Percentiles rank a stretch among this genome's conserved stretches.
Conservation (phyloP, 306 rosid species). For the Rosa lucieae region DNA sequence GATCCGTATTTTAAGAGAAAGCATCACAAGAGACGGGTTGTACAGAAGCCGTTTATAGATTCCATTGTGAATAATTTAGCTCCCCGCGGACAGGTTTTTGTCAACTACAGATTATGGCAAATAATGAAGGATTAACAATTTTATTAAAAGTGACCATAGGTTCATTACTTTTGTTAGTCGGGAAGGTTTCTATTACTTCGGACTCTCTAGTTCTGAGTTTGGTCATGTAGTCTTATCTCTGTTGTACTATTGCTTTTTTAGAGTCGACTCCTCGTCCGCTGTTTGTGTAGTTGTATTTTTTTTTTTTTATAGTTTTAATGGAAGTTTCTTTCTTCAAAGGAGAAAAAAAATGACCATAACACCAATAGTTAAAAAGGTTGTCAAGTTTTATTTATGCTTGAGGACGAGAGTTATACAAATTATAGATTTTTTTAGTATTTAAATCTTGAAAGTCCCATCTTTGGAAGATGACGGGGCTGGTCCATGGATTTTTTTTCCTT, state of each 20-base stretch:
- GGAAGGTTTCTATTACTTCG: neutral
- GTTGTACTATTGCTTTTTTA: neutral
- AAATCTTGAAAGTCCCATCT: neutral
- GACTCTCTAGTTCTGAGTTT: neutral
- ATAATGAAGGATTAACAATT: neutral
- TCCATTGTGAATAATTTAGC: constrained; percentile 54
- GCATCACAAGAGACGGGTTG: constrained; percentile 83
- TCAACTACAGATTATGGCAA: neutral
- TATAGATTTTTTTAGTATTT: neutral
- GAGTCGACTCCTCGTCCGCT: neutral
- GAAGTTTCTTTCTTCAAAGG: neutral
- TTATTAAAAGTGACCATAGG: no score
- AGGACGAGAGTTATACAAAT: neutral
- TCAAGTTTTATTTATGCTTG: neutral
- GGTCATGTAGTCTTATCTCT: neutral
- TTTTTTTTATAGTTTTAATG: neutral
- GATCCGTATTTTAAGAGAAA: constrained; percentile 92
- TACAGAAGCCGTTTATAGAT: constrained; percentile 73
- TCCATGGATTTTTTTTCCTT: no score
- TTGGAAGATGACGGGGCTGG: neutral
- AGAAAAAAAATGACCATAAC: neutral
- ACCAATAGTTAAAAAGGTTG: neutral
- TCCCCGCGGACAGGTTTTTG: constrained; percentile 63
- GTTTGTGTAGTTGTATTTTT: neutral
- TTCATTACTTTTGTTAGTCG: neutral